phyloP scores from a whole-genome alignment of 202 grass and related monocot genomes.

The Hordeum pubiflorum region DNA sequence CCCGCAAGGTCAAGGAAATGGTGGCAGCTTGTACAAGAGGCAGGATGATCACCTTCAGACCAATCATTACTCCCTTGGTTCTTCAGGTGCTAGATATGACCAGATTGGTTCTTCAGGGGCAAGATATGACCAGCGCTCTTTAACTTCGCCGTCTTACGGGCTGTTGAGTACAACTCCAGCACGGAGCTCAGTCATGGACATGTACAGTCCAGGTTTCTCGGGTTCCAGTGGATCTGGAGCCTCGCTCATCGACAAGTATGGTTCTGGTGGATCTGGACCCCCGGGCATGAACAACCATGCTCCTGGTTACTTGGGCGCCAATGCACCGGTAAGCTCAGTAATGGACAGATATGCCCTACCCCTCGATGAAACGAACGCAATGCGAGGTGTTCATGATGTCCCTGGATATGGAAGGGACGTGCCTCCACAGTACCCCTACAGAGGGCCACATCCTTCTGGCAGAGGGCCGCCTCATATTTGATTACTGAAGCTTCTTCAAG shows the following conservation, averaged over 20 bases:
- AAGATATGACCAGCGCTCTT: slow-evolving; percentile 17
- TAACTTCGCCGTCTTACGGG: slow-evolving; percentile 28
- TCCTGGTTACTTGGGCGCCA: not conserved
- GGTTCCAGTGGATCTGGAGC: slow-evolving; percentile 18
- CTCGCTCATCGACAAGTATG: slow-evolving; percentile 25
- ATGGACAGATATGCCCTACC: slow-evolving; percentile 43
- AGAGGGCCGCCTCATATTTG: not conserved
- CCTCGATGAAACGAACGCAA: slow-evolving; percentile 38
- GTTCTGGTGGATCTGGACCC: slow-evolving; percentile 15
- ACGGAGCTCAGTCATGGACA: slow-evolving; percentile 47
- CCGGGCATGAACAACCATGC: slow-evolving; percentile 49
- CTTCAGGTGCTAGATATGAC: not conserved
- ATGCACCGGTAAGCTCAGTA: slow-evolving; percentile 23
- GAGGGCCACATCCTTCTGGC: slow-evolving; percentile 10
- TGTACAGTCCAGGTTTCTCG: slow-evolving; percentile 25
- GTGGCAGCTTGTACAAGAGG: not conserved
- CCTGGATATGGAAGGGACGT: slow-evolving; percentile 5
- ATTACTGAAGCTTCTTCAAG: not conserved
- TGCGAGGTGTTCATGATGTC: not conserved
- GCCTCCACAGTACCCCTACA: slow-evolving; percentile 11
- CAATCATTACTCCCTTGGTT: slow-evolving; percentile 22
- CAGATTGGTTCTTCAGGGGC: not conserved
- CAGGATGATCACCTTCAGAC: not conserved
- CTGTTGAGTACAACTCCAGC: slow-evolving; percentile 6
- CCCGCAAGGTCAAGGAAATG: slow-evolving; percentile 13